Base-by-base conservation (phyloP, 805 yeast genomes). In the Wickerhamiella nectarea region DNA sequence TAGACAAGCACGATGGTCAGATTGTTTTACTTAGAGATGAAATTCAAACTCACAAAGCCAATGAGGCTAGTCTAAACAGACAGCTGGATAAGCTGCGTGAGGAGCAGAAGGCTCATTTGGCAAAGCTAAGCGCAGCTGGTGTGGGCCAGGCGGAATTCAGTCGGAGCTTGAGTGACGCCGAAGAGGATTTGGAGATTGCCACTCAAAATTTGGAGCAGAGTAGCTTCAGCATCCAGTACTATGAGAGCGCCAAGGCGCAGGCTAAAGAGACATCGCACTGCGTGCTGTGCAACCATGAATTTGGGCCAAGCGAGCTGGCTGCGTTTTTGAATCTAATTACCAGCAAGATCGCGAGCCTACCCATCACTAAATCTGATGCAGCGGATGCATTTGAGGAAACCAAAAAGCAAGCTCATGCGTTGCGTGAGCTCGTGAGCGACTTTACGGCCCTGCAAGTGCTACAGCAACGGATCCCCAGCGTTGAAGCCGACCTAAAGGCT, bases 171-270 rank as follows among this genome's bases (percentile, higher is more conserved):
- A 44, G 50, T 0, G 48, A 50, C 0, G 48, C 78, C 4, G 89
- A 83, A 53, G 70, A 69, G 14, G 79, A 78, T 35, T 72, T 74
- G 50, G 69, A 73, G 34, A 69, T 69, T 15, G 75, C 84, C 0
- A 62, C 75, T 12, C 81, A 79, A 49, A 77, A 80, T 44, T 56
- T 74, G 25, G 83, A 83, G 55, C 75, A 82, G 50, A 72, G 71
- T 24, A 76, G 75, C 36, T 81, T 85, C 2, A 78, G 87, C 0
- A 64, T 74, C 20, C 74, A 74, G 34, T 86, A 79, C 60, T 85
- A 82, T 54, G 60, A 68, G 18, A 74, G 73, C 36, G 95, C 95
- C 0, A 60, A 81, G 9, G 71, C 74, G 24, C 59, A 71, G 34
- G 91, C 94, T 0, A 62, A 73, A 21, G 54, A 57, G 3, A 68